Evolutionary conservation across 1,284 basidiomycete genomes (phyloP), one percentile per base, ranked within the genome.

Genomic region (Ceratobasidium sp.): DNA sequence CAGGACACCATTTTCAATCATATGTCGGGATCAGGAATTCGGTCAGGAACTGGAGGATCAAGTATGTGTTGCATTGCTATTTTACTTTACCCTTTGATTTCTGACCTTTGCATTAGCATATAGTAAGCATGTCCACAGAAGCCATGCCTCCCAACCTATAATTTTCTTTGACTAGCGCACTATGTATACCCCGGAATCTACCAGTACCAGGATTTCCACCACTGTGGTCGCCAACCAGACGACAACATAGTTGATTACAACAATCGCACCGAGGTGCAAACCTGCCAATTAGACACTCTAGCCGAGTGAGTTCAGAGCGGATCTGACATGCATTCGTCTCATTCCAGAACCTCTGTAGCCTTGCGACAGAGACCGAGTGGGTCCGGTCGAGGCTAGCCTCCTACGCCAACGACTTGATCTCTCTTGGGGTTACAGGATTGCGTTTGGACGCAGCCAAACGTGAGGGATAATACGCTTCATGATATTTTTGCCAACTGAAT

Each of bases 391-490:
- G 85, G 10, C 86, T 92, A 0, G 90, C 90, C 0, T 79, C 84
- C 20, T 92, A 92, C 82, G 89, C 82, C 1, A 91, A 92, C 80
- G 90, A 92, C 74, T 83, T 92, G 2, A 78, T 92, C 40, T 89
- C 88, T 0, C 84, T 93, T 10, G 91, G 91, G 2, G 87, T 90
- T 1, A 90, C 90, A 81, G 92, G 92, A 0, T 84, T 93, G 59
- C 87, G 91, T 0, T 83, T 93, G 46, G 92, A 93, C 82, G 91
- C 92, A 9, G 87, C 91, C 0, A 93, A 92, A 84, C 88, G 91
- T 92, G 33, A 33, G 33, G 82, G 2, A 91, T 81, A 92, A 13
- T 46, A 33, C 50, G 23, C 44, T 52, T 20, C 48, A 50, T 20
- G 20, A 33, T 69, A 46, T 23, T 42, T 38, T 20, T n/a, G 66